phyloP scores from a whole-genome alignment of 1,284 basidiomycete genomes.

The Heterobasidion occidentale region DNA sequence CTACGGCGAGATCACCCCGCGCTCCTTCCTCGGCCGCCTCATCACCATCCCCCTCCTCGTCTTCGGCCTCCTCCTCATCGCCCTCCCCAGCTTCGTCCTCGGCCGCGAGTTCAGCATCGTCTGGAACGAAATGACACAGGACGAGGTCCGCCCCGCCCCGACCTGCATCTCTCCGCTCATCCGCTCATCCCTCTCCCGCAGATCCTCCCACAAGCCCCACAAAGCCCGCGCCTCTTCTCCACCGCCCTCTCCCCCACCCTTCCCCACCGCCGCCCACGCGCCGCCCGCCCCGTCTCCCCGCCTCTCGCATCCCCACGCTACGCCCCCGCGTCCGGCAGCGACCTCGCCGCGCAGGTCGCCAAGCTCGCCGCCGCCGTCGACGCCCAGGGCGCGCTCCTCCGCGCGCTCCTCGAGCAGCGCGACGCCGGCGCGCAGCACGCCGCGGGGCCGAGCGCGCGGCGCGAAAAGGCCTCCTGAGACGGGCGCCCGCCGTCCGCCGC shows the following conservation, averaged over 20 bases:
- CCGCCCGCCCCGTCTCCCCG: background rate
- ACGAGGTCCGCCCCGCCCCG: conserved; percentile 26
- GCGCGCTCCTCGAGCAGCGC: conserved; percentile 1
- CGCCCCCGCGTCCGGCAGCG: conserved; percentile 4
- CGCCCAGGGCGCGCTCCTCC: conserved; percentile 44
- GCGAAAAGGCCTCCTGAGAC: no score
- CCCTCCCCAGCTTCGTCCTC: conserved; percentile 82
- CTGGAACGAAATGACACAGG: conserved; percentile 72
- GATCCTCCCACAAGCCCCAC: conserved; percentile 1
- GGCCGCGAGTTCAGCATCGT: conserved; percentile 84
- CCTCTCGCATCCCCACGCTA: conserved; percentile 3
- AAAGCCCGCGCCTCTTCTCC: background rate
- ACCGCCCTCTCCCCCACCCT: conserved; percentile 3
- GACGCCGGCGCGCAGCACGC: no score
- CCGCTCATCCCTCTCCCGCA: background rate
- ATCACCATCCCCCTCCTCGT: conserved; percentile 79
- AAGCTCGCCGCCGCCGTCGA: conserved; percentile 47
- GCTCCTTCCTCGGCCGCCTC: conserved; percentile 75
- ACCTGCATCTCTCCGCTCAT: no score
- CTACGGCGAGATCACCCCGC: conserved; percentile 84
- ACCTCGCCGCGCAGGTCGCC: conserved; percentile 38
- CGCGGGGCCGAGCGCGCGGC: no score
- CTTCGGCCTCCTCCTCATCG: conserved; percentile 81
- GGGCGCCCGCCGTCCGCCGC: no score
- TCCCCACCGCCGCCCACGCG: background rate